Base-by-base conservation (phyloP, 441 rosid genomes). In the Populus tomentosa region DNA sequence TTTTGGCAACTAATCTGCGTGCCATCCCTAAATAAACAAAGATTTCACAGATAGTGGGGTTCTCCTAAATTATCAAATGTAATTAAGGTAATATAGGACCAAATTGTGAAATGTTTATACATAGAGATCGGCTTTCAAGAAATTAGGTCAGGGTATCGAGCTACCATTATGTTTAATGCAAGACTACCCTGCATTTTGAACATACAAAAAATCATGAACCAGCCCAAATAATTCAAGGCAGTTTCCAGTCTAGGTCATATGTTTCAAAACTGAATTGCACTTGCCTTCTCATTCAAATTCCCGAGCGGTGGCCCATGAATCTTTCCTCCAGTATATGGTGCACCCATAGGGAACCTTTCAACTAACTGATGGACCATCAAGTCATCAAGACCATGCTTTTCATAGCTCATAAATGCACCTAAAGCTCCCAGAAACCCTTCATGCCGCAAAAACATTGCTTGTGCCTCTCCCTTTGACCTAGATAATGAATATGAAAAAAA, bases 271-370 rank as follows among this genome's bases (percentile, higher is more conserved):
- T 24, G 18, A 65, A 82, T 28, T 30, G 61, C 21, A 84, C 92
- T 88, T 90, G 88, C 98, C 99, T 96, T 96, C 85, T 92, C 98
- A 80, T 97, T 94, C 78, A 97, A 86, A 89, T 97, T 89, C 68
- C 97, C 97, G 26, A 94, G 97, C 4, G 99, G 97, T 9, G 99
- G 99, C 35, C 99, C 99, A 67, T 97, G 99, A 84, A 97, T 90
- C 78, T 88, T 89, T 86, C 99, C 99, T 82, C 98, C 99, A 30
- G 91, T 94, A 77, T 94, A 97, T 56, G 99, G 98, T 74, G 99
- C 99, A 85, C 98, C 99, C 98, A 97, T 94, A 38, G 99, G 99
- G 81, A 97, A 97, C 88, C 98, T 91, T 89, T 97, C 99, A 81
- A 97, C 99, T 82, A 97, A 87, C 69, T 94, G 99, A 90, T 97